Conservation (phyloP, 164 flowering plant genomes). For the Magnolia kwangsiensis region DNA sequence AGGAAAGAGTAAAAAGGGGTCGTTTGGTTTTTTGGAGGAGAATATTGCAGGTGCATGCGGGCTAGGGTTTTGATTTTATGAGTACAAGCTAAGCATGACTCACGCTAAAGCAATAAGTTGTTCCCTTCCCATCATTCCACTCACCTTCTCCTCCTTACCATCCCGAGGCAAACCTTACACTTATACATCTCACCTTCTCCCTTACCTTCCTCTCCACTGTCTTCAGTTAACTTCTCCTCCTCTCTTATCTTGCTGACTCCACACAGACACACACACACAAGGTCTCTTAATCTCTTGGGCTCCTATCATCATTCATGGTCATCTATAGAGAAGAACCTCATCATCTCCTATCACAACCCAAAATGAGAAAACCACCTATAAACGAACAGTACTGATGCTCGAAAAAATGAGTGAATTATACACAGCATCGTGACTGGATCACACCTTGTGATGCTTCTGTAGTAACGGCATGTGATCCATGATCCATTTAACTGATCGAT, state of each 20-base stretch:
- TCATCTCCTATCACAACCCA: background rate
- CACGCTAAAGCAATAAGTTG: constrained; percentile 49
- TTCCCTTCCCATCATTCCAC: constrained; percentile 71
- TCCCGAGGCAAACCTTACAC: constrained; percentile 54
- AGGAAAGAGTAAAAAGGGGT: constrained; percentile 25
- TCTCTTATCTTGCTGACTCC: background rate
- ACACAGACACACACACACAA: background rate
- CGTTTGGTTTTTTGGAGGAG: constrained; percentile 36
- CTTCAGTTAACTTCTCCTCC: background rate
- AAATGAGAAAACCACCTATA: background rate
- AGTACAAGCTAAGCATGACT: constrained; percentile 75
- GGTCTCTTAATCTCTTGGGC: background rate
- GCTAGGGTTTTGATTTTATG: constrained; percentile 40
- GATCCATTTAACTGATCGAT: too few species aligned
- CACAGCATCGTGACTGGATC: too few species aligned
- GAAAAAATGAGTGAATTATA: background rate
- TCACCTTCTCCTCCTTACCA: constrained; percentile 64
- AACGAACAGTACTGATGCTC: background rate
- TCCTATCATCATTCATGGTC: background rate
- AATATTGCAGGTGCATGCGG: constrained; percentile 54
- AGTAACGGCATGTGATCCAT: too few species aligned
- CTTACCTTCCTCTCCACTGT: constrained; percentile 7
- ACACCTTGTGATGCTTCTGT: too few species aligned
- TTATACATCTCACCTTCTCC: constrained; percentile 26
- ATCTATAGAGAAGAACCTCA: background rate